A percentile compares a stretch with the other conserved stretches of the same genome.
Evolutionary conservation across 176 grass and related monocot genomes (phyloP).

Genomic region (Ampelocalamus luodianensis): DNA sequence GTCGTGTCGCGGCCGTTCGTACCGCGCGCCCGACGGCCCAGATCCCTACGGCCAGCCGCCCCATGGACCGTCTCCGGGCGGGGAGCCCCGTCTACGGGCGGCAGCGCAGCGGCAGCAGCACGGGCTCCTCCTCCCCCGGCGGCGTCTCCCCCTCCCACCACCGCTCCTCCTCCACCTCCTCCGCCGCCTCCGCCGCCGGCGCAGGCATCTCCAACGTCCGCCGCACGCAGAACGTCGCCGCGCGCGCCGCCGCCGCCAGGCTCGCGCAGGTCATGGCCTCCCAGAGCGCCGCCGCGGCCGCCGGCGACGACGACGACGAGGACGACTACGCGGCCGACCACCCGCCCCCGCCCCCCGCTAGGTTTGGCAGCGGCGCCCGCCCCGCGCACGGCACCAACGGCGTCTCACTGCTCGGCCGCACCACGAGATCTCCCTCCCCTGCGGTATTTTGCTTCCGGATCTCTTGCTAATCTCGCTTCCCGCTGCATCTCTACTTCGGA

Average conservation of each 20-base stretch:
- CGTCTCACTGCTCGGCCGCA: constrained; percentile 70
- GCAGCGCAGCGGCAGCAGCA: constrained; percentile 90
- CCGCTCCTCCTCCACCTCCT: constrained; percentile 74
- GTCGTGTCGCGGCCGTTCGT: constrained; percentile 28
- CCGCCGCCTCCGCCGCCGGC: constrained; percentile 39
- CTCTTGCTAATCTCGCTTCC: constrained; percentile 20
- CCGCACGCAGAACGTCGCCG: constrained; percentile 94
- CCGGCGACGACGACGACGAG: constrained; percentile 82
- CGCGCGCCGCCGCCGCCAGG: constrained; percentile 87
- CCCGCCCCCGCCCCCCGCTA: constrained; percentile 34
- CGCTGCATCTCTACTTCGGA: constrained; percentile 27
- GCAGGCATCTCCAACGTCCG: constrained; percentile 65
- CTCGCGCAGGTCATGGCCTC: constrained; percentile 99
- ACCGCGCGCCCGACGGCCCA: constrained; percentile 27
- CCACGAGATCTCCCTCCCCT: constrained; percentile 95
- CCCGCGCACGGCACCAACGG: constrained; percentile 46
- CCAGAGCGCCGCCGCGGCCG: constrained; percentile 70
- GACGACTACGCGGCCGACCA: constrained; percentile 61
- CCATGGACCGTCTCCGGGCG: constrained; percentile 81
- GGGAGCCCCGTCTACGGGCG: constrained; percentile 91
- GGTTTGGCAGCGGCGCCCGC: constrained; percentile 54
- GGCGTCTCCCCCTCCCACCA: constrained; percentile 82
- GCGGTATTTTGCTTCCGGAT: constrained; percentile 72
- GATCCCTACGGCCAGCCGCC: constrained; percentile 54
- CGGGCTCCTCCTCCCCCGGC: constrained; percentile 80